These are phyloP conservation scores for Russula vinacea DNA, from an alignment of 768 basidiomycete genomes.

Conservation along the genomic window DNA sequence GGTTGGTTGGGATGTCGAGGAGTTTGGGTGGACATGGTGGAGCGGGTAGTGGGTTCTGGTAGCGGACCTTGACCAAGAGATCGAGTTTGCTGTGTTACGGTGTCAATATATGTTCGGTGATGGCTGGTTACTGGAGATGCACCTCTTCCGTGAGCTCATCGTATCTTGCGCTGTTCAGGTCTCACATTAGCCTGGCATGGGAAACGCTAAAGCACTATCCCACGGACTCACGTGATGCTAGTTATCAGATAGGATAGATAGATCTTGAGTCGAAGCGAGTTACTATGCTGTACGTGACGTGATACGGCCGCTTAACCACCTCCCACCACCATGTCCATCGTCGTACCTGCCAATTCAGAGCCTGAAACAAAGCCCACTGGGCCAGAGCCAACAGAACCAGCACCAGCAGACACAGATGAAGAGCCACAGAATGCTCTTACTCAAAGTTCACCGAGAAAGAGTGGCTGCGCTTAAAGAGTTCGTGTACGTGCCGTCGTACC, in stretches of 20 bases:
- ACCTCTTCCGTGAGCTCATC: slow-evolving; percentile 60
- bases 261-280: neutral
- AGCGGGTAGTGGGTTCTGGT: slow-evolving; percentile 88
- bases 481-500: slow-evolving; percentile 57
- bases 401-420: slow-evolving; percentile 18
- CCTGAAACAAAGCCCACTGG: slow-evolving; percentile 23
- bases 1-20: slow-evolving; percentile 86
- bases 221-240: slow-evolving; percentile 1
- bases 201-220: neutral
- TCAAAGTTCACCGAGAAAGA: slow-evolving; percentile 65
- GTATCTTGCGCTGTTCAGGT: neutral
- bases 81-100: slow-evolving; percentile 67
- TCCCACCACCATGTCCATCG: slow-evolving; percentile 21
- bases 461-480: slow-evolving; percentile 62
- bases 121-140: slow-evolving; percentile 1
- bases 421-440: slow-evolving; percentile 74
- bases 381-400: slow-evolving; percentile 3
- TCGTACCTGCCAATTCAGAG: slow-evolving; percentile 8
- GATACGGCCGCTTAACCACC: neutral
- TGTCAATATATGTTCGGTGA: neutral
- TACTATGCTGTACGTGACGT: too few species aligned
- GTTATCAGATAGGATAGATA: slow-evolving; percentile 24
- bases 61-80: slow-evolving; percentile 88
- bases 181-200: too few species aligned
- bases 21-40: slow-evolving; percentile 98